phyloP scores from a whole-genome alignment of 129 eudicot genomes.

The Solidago caesia region DNA sequence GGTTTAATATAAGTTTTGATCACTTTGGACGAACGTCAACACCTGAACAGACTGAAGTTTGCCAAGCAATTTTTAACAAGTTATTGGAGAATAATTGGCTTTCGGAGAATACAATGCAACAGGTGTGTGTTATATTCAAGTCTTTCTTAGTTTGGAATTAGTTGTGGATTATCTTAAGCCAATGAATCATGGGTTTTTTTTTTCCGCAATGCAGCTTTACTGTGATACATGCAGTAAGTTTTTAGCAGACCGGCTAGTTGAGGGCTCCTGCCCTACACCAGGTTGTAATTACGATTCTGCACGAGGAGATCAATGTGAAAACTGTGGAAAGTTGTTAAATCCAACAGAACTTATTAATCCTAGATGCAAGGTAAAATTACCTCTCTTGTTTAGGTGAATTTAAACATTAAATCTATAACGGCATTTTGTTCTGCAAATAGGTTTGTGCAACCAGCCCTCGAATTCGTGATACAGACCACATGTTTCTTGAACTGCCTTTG shows the following conservation, averaged over 20 bases:
- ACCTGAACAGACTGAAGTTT: constrained; percentile 90
- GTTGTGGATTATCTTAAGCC: neutral
- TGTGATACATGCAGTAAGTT: constrained; percentile 85
- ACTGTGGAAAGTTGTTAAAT: constrained; percentile 86
- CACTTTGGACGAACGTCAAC: constrained; percentile 92
- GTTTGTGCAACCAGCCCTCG: constrained; percentile 72
- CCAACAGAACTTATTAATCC: constrained; percentile 82
- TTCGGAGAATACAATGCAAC: constrained; percentile 90
- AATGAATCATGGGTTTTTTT: neutral
- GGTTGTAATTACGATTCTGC: constrained; percentile 95
- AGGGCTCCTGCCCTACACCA: constrained; percentile 85
- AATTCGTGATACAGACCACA: constrained; percentile 87
- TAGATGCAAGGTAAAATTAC: constrained; percentile 72
- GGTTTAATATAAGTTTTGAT: constrained; percentile 87
- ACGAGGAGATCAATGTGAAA: constrained; percentile 97
- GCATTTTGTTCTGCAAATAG: constrained; percentile 34
- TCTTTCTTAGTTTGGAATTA: neutral
- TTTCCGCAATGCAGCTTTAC: constrained; percentile 60
- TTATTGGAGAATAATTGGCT: constrained; percentile 82
- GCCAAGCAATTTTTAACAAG: constrained; percentile 81
- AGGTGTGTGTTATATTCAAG: constrained; percentile 41
- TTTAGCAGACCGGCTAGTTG: constrained; percentile 90
- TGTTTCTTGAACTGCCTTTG: constrained; percentile 91
- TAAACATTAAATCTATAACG: neutral
- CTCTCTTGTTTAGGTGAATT: neutral